Evolutionary conservation across 306 rosid species (phyloP).

Genomic region (Vigna unguiculata): DNA sequence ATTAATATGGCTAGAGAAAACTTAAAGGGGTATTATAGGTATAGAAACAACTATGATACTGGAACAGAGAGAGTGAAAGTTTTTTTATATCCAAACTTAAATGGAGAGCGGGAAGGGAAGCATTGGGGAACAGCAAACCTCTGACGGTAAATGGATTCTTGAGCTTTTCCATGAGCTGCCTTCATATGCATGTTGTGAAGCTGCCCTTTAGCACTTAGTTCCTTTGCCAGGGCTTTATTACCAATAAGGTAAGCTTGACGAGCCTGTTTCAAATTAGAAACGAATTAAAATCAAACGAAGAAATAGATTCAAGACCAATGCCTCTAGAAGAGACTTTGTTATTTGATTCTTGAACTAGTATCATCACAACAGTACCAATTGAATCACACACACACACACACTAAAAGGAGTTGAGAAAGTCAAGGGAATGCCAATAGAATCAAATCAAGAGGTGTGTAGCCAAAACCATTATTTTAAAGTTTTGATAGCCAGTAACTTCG

Average conservation of each 20-base stretch:
- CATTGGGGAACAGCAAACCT: constrained; percentile 66
- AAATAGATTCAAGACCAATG: constrained; percentile 17
- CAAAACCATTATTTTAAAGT: not conserved
- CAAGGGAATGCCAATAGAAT: constrained; percentile 17
- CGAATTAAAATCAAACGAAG: constrained; percentile 23
- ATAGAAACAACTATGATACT: no score
- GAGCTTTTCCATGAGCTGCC: constrained; percentile 91
- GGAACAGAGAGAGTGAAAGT: not conserved
- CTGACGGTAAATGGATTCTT: constrained; percentile 84
- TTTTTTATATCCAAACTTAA: constrained; percentile 3
- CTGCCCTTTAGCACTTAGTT: constrained; percentile 81
- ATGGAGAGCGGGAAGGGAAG: constrained; percentile 8
- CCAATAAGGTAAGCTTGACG: constrained; percentile 83
- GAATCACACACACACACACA: not conserved
- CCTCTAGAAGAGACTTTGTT: constrained; percentile 30
- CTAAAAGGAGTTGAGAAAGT: not conserved
- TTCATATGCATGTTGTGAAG: constrained; percentile 83
- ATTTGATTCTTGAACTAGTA: constrained; percentile 21
- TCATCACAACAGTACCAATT: constrained; percentile 28
- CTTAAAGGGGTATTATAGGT: no score
- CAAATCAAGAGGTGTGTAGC: not conserved
- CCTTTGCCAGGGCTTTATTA: constrained; percentile 85
- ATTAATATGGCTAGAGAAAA: no score
- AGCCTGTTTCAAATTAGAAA: constrained; percentile 62
- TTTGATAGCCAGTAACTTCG: constrained; percentile 7